Percentiles rank a stretch among this genome's conserved stretches.
Conservation (phyloP, 2,329 filamentous ascomycete genomes). For the Aspergillus tubingensis region DNA sequence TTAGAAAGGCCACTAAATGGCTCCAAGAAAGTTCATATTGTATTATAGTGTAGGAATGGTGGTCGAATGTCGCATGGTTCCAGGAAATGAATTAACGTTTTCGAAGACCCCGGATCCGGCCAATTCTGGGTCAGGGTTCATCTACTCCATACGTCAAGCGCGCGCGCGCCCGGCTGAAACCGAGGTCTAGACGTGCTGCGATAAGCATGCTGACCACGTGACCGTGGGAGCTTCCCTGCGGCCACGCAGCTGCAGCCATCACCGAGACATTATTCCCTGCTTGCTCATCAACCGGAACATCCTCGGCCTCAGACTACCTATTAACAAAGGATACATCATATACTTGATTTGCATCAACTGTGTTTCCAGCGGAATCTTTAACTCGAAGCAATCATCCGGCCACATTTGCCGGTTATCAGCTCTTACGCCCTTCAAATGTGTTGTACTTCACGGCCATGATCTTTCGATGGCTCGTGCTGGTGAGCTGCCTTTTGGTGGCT, state of each 20-base stretch:
- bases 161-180: neutral
- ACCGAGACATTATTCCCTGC: neutral
- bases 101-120: neutral
- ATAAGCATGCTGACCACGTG: constrained; percentile 33
- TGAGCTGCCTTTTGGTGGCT: constrained; percentile 56
- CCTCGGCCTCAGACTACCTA: neutral
- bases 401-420: neutral
- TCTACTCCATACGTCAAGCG: neutral
- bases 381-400: neutral
- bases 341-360: neutral
- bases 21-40: too few species aligned
- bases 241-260: constrained; percentile 29
- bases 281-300: neutral
- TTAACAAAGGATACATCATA: neutral
- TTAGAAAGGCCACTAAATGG: too few species aligned
- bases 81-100: neutral
- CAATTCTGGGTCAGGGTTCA: neutral
- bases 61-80: neutral
- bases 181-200: constrained; percentile 11
- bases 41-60: too few species aligned
- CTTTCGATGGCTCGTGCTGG: constrained; percentile 49
- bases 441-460: constrained; percentile 38
- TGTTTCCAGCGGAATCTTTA: neutral
- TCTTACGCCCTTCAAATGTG: constrained; percentile 31
- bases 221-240: constrained; percentile 29